Percentiles rank a stretch among this genome's conserved stretches.
Evolutionary conservation across 306 rosid species (phyloP).

Genomic region (Fagus sylvatica): DNA sequence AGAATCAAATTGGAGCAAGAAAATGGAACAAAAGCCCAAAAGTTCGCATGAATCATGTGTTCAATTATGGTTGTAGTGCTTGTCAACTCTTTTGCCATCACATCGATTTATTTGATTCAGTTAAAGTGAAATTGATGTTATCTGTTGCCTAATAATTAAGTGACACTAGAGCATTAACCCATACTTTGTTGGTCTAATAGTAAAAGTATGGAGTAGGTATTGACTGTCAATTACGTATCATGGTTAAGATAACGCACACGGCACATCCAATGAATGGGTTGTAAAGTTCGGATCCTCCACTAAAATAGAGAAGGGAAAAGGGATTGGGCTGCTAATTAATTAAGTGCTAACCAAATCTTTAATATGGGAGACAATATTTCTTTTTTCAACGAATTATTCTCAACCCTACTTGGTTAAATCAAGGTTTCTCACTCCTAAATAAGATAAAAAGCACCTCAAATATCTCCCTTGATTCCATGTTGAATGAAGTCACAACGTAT

Average conservation of each 20-base stretch:
- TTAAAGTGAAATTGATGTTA: slow-evolving; percentile 16
- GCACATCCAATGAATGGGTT: background rate
- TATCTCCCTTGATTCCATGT: slow-evolving; percentile 50
- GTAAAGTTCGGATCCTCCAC: background rate
- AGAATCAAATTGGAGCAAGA: slow-evolving; percentile 34
- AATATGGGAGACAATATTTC: slow-evolving; percentile 8
- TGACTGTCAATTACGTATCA: no score
- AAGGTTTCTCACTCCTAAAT: slow-evolving; percentile 26
- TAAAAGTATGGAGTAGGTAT: background rate
- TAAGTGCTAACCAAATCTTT: slow-evolving; percentile 12
- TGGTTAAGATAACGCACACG: no score
- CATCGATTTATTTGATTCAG: slow-evolving; percentile 8
- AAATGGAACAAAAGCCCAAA: slow-evolving; percentile 47
- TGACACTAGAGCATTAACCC: background rate
- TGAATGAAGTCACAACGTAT: slow-evolving; percentile 42
- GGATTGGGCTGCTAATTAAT: slow-evolving; percentile 8
- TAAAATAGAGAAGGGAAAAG: background rate
- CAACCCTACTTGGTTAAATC: slow-evolving; percentile 23
- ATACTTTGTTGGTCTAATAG: background rate
- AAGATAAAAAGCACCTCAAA: slow-evolving; percentile 34
- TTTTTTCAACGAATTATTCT: slow-evolving; percentile 19
- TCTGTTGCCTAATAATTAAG: slow-evolving; percentile 17
- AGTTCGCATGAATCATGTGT: slow-evolving; percentile 41
- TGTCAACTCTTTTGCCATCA: slow-evolving; percentile 12
- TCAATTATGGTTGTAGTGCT: slow-evolving; percentile 1